These are phyloP conservation scores for Ustilago shanxiensis DNA, from an alignment of 1,284 basidiomycete genomes.

Conservation along the genomic window DNA sequence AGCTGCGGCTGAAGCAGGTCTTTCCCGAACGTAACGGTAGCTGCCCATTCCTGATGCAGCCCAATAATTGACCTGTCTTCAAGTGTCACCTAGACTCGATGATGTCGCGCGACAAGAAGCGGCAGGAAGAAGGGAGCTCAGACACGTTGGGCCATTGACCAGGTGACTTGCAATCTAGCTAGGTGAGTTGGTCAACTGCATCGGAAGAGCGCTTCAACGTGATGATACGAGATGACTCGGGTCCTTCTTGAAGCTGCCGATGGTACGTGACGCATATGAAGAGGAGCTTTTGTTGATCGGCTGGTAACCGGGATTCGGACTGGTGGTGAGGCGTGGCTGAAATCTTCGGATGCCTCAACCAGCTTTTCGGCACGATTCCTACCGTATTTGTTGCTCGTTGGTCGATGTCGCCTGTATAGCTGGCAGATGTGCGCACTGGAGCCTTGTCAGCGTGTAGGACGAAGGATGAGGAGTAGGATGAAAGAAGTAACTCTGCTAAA, in stretches of 20 bases:
- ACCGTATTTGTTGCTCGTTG: neutral
- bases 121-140: neutral
- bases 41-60: slow-evolving; percentile 26
- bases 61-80: neutral
- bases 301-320: neutral
- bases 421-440: neutral
- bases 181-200: neutral
- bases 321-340: neutral
- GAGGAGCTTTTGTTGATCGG: neutral
- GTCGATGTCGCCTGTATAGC: neutral
- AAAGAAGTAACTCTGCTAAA: neutral
- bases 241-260: neutral
- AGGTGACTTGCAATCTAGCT: neutral
- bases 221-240: neutral
- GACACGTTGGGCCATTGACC: neutral
- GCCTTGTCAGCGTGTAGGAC: no score
- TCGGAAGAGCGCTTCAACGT: neutral
- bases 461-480: neutral
- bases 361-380: neutral
- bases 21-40: slow-evolving; percentile 44
- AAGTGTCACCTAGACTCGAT: neutral
- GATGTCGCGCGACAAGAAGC: neutral
- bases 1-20: slow-evolving; percentile 31
- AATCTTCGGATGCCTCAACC: neutral
- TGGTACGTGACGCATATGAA: neutral